phyloP scores from a whole-genome alignment of 108 stramenopile genomes.

The Conticribra weissflogii region DNA sequence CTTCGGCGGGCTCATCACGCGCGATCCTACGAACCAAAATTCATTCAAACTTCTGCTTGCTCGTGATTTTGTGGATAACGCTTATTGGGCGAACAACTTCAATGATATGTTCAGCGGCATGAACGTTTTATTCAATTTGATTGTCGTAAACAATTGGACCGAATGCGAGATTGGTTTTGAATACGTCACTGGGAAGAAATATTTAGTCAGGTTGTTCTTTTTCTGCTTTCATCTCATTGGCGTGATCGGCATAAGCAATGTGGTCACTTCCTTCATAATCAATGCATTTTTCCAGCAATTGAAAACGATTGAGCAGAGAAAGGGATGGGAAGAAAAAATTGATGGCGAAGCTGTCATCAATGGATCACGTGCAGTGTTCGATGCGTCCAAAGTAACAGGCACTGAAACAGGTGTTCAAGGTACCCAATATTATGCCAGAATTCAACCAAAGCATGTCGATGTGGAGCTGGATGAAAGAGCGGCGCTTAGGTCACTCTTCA shows the following conservation, averaged over 20 bases:
- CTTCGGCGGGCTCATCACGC: constrained; percentile 73
- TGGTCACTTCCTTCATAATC: constrained; percentile 83
- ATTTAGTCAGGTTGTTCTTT: constrained; percentile 67
- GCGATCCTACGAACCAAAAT: constrained; percentile 64
- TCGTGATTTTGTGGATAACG: constrained; percentile 61
- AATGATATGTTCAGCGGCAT: constrained; percentile 79
- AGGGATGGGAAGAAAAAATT: constrained; percentile 39
- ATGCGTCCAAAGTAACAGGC: constrained; percentile 59
- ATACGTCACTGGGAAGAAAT: constrained; percentile 44
- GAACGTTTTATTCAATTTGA: constrained; percentile 80
- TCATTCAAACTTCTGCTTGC: constrained; percentile 54
- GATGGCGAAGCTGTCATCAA: constrained; percentile 58
- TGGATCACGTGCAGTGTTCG: constrained; percentile 55
- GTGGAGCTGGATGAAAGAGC: constrained; percentile 25
- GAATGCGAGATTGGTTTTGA: constrained; percentile 45
- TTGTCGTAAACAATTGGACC: constrained; percentile 89
- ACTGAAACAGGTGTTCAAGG: constrained; percentile 53
- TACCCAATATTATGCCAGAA: constrained; percentile 18
- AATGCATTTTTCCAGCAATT: constrained; percentile 72
- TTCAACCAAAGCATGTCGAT: constrained; percentile 22
- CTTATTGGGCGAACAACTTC: constrained; percentile 87
- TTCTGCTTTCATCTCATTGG: constrained; percentile 73
- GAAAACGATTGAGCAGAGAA: constrained; percentile 27
- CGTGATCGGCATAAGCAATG: constrained; percentile 74
- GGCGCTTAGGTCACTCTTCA: constrained; percentile 17